A percentile compares a stretch with the other conserved stretches of the same genome.
phyloP scores from a whole-genome alignment of 164 flowering plant species.

The Magnolia kwangsiensis region DNA sequence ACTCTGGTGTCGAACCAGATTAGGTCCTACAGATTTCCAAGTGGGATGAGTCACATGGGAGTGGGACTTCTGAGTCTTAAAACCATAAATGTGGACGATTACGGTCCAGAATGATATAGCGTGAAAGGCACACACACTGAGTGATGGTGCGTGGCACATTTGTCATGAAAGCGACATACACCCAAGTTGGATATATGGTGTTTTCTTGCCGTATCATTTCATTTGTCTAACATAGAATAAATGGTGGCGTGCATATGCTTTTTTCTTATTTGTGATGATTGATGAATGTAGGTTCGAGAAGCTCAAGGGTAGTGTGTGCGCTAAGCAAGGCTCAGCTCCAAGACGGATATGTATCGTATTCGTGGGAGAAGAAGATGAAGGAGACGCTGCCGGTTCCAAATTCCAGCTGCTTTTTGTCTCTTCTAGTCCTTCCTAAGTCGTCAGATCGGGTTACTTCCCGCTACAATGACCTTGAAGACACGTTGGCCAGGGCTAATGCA shows the following conservation, averaged over 20 bases:
- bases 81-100: no score
- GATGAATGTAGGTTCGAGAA: conserved; percentile 63
- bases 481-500: conserved; percentile 81
- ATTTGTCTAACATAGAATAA: no score
- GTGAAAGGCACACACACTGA: not conserved
- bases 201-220: no score
- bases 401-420: conserved; percentile 80
- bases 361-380: conserved; percentile 82
- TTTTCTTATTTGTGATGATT: not conserved
- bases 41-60: no score
- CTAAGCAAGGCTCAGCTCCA: conserved; percentile 60
- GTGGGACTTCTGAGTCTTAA: no score
- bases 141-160: not conserved
- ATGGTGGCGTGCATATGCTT: not conserved
- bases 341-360: conserved; percentile 82
- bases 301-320: conserved; percentile 61
- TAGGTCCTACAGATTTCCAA: no score
- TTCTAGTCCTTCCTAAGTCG: conserved; percentile 80
- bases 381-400: conserved; percentile 56
- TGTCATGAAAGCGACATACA: no score
- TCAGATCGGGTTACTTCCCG: conserved; percentile 52
- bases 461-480: conserved; percentile 86
- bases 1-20: no score
- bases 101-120: no score
- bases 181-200: no score